Percentiles rank a stretch among this genome's conserved stretches.
phyloP scores from a whole-genome alignment of 2,329 filamentous ascomycete species.

The Colletotrichum abscissum region DNA sequence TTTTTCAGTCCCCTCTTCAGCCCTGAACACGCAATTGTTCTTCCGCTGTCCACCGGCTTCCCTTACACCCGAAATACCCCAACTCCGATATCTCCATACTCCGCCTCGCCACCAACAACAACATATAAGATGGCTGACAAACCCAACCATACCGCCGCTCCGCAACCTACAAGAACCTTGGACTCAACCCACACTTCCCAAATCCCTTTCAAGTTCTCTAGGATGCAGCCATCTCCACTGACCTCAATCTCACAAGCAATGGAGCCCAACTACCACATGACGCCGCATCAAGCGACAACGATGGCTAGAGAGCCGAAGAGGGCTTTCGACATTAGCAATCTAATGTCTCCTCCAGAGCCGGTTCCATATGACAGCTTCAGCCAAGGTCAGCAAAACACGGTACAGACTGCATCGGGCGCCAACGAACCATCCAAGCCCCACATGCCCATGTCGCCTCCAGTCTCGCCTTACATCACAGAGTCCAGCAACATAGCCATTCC shows the following conservation, averaged over 20 bases:
- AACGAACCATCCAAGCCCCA: slow-evolving; percentile 44
- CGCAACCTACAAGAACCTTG: slow-evolving; percentile 46
- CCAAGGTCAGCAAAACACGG: slow-evolving; percentile 38
- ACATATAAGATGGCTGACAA: slow-evolving; percentile 36
- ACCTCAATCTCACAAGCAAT: slow-evolving; percentile 38
- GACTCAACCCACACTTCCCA: slow-evolving; percentile 37
- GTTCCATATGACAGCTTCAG: slow-evolving; percentile 64
- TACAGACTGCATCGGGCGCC: neutral
- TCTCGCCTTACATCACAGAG: slow-evolving; percentile 62
- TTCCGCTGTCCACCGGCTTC: slow-evolving; percentile 22
- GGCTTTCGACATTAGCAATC: slow-evolving; percentile 60
- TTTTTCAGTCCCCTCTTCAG: neutral
- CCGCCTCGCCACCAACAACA: slow-evolving; percentile 32
- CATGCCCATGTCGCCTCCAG: slow-evolving; percentile 66
- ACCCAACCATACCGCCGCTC: slow-evolving; percentile 10
- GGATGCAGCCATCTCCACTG: slow-evolving; percentile 22
- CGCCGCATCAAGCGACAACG: neutral
- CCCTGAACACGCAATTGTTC: neutral
- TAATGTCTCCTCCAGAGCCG: slow-evolving; percentile 73
- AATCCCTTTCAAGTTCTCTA: slow-evolving; percentile 10
- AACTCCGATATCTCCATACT: slow-evolving; percentile 36
- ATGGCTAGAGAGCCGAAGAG: slow-evolving; percentile 48
- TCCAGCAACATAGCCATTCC: slow-evolving; percentile 47
- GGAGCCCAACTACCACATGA: slow-evolving; percentile 37
- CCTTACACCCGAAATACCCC: slow-evolving; percentile 19